Conservation (phyloP, 2,329 filamentous ascomycete genomes). For the Paecilomyces dactylethromorphus region DNA sequence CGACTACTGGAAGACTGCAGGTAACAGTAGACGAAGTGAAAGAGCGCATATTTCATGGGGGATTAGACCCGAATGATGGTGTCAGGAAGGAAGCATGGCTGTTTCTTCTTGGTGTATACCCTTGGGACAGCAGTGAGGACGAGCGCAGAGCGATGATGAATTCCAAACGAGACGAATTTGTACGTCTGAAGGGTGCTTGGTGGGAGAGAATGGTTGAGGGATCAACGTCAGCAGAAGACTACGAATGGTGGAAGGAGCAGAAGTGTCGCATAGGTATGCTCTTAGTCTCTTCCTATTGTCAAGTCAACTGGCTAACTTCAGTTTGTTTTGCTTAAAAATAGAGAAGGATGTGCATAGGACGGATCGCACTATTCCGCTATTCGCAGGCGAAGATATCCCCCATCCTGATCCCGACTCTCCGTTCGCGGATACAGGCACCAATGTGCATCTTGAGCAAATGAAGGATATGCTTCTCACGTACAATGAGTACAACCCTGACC, state of each 20-base stretch:
- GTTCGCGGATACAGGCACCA: conserved; percentile 87
- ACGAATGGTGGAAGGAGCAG: conserved; percentile 97
- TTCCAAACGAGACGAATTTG: conserved; percentile 84
- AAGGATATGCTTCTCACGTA: conserved; percentile 99
- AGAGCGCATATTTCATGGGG: conserved; percentile 94
- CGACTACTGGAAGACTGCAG: conserved; percentile 60
- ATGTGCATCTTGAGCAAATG: conserved; percentile 96
- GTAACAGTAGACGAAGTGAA: conserved; percentile 89
- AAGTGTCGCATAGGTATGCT: conserved; percentile 80
- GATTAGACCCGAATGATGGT: conserved; percentile 79
- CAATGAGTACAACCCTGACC: conserved; percentile 92
- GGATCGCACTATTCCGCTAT: conserved; percentile 89
- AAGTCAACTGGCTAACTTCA: conserved; percentile 2
- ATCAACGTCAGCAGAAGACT: conserved; percentile 69
- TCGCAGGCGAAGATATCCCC: conserved; percentile 90
- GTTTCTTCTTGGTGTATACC: conserved; percentile 83
- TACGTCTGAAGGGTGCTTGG: conserved; percentile 88
- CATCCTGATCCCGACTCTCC: conserved; percentile 95
- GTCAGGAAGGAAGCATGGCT: conserved; percentile 96
- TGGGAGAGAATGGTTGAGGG: conserved; percentile 90
- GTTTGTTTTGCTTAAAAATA: conserved; percentile 43
- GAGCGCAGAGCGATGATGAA: conserved; percentile 79
- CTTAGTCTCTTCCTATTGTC: conserved; percentile 1
- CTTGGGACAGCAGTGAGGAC: conserved; percentile 84
- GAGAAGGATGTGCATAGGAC: conserved; percentile 98